phyloP scores from a whole-genome alignment of 108 stramenopile genomes.

The Nitzschia sp. region DNA sequence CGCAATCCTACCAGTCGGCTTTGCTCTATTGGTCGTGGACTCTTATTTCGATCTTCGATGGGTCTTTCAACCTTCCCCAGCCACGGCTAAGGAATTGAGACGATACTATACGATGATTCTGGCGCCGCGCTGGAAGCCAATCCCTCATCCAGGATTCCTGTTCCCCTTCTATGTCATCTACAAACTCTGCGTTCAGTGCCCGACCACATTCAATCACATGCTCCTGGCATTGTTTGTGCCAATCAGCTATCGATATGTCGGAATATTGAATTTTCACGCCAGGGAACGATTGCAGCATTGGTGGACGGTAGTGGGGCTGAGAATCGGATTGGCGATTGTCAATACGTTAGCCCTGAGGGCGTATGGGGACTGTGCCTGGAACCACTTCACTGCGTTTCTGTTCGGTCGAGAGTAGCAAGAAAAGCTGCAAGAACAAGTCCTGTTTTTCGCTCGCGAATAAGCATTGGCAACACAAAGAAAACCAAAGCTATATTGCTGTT shows the following conservation, averaged over 20 bases:
- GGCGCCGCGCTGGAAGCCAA: conserved; percentile 2
- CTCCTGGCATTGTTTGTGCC: conserved; percentile 9
- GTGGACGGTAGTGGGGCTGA: conserved; percentile 7
- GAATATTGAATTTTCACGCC: conserved; percentile 3
- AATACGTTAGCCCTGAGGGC: background rate
- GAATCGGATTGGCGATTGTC: conserved; percentile 1
- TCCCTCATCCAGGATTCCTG: conserved; percentile 4
- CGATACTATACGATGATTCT: conserved; percentile 11
- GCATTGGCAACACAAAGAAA: no score
- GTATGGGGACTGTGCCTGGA: background rate
- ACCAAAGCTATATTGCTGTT: no score
- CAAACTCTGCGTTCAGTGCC: conserved; percentile 9
- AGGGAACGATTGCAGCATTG: conserved; percentile 10
- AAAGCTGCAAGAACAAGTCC: no score
- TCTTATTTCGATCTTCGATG: conserved; percentile 10
- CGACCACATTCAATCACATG: background rate
- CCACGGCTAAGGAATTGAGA: background rate
- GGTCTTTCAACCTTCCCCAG: conserved; percentile 2
- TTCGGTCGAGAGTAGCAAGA: background rate
- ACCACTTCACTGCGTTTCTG: background rate
- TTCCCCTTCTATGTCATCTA: conserved; percentile 11
- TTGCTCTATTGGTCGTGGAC: background rate
- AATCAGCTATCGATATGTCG: background rate
- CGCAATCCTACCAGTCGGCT: background rate
- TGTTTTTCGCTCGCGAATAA: no score